Evolutionary conservation across 371 early-diverging fungal genomes (phyloP), one percentile per base, ranked within the genome.

Genomic region (Mucor saturninus): DNA sequence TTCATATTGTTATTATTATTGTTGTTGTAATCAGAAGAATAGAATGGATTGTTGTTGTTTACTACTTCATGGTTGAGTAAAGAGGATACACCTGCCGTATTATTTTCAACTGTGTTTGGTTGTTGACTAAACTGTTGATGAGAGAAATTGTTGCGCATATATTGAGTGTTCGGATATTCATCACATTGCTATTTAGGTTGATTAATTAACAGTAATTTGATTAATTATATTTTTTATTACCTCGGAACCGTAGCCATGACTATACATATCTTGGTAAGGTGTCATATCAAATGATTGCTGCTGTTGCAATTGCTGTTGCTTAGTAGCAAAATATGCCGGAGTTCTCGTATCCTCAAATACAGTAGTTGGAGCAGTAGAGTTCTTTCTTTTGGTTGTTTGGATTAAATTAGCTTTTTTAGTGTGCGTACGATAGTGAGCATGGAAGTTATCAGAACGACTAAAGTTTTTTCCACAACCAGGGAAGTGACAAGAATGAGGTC

Each of bases 391-490:
- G 5, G 40, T 14, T 9, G 42, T 11, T 0, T 65, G 60, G 14
- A 46, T 39, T 37, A 66, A 29, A 45, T 43, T 53, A 11, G 38
- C 39, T 35, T 80, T 80, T 48, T 75, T 82, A 28, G 68, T 78
- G 45, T 86, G 87, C 5, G 87, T 84, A 30, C 85, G 73, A 39
- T 79, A 74, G 61, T 86, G 87, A 15, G 87, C 85, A 55, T 83
- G 81, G 55, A 83, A 86, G 67, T 92, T 90, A 64, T 92, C 93
- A 7, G 89, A 89, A 31, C 93, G 84, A 58, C 90, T 86, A 61
- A 92, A 92, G 4, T 83, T 77, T 65, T 89, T 89, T 26, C 84
- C 82, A 64, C 93, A 92, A 7, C 83, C 85, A 35, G 78, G 78
- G 32, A 81, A 82, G 46, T 79, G 82, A 61, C 93, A 92, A n/a